Percentiles rank a stretch among this genome's conserved stretches.
Evolutionary conservation across 2,329 filamentous ascomycete species (phyloP).

Genomic region (Trichoderma endophyticum): DNA sequence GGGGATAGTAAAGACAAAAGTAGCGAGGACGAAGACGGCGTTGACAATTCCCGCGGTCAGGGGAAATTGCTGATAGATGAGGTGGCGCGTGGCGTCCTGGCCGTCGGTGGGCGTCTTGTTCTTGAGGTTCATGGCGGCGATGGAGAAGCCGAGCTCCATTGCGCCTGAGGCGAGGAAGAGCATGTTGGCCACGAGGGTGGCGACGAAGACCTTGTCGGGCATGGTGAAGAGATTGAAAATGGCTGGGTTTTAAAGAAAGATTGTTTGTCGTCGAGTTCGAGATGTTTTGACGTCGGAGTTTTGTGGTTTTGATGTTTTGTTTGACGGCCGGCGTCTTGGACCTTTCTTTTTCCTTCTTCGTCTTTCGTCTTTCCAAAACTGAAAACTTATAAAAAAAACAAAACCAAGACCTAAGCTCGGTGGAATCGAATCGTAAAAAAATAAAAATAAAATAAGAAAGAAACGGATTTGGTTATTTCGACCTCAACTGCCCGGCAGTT

Average conservation of each 20-base stretch:
- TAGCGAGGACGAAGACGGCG: conserved; percentile 66
- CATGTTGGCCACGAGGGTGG: conserved; percentile 47
- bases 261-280: neutral
- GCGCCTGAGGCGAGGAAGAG: conserved; percentile 54
- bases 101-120: conserved; percentile 44
- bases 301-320: neutral
- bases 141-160: conserved; percentile 53
- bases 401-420: conserved; percentile 13
- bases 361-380: neutral
- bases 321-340: conserved; percentile 1
- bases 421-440: neutral
- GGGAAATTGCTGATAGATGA: conserved; percentile 54
- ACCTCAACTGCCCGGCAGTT: conserved; percentile 7
- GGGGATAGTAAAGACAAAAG: conserved; percentile 67
- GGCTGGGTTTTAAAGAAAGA: neutral
- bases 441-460: neutral
- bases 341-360: neutral
- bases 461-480: neutral
- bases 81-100: conserved; percentile 46
- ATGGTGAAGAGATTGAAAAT: conserved; percentile 32
- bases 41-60: conserved; percentile 69
- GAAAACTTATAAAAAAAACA: neutral
- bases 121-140: conserved; percentile 49
- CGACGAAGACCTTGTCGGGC: conserved; percentile 53
- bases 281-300: neutral